Evolutionary conservation across 805 yeast genomes (phyloP), one percentile per base, ranked within the genome.

Genomic region (Saccharomyces eubayanus): DNA sequence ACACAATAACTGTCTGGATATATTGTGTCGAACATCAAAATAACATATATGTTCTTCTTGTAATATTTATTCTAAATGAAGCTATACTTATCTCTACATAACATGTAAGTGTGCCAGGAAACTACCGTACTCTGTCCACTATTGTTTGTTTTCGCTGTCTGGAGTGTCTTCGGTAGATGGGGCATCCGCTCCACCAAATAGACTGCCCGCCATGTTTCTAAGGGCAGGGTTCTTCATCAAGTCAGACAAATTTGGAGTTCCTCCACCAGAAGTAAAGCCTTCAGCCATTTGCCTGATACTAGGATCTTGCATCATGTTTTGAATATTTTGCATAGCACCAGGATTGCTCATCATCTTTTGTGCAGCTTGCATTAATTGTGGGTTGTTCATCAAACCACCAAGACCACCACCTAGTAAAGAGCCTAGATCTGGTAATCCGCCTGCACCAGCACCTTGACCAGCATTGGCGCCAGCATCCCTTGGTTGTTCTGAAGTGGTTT

Each of bases 341-440:
- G 97, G 97, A 68, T 90, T 83, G 51, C 82, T 81, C 96, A 89
- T 88, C 82, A 89, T 77, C 65, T 80, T 80, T 71, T 87, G 91
- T 47, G 96, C 96, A 69, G 90, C 90, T 70, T 85, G 87, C 85
- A 85, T 85, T 57, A 92, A 71, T 71, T 85, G 92, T n/a, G 99
- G 99, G 72, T 91, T 90, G 71, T 79, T 83, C 84, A 91, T 78
- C 74, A 91, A 70, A 30, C 83, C 81, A 49, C 82, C 75, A 53
- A 89, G 74, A 59, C 91, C 92, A 36, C 80, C 80, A 52, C 80
- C 82, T 49, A 74, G 71, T 83, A 85, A 68, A 31, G 79, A 76
- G n/a, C 89, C 71, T 28, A 89, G 70, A 63, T 88, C 96, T 41
- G 96, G 96, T 68, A 87, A 62, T 1, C 94, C 96, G 47, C 72